Evolutionary conservation across 1,284 basidiomycete species (phyloP), one percentile per base, ranked within the genome.

Genomic region (Microbotryum intermedium): DNA sequence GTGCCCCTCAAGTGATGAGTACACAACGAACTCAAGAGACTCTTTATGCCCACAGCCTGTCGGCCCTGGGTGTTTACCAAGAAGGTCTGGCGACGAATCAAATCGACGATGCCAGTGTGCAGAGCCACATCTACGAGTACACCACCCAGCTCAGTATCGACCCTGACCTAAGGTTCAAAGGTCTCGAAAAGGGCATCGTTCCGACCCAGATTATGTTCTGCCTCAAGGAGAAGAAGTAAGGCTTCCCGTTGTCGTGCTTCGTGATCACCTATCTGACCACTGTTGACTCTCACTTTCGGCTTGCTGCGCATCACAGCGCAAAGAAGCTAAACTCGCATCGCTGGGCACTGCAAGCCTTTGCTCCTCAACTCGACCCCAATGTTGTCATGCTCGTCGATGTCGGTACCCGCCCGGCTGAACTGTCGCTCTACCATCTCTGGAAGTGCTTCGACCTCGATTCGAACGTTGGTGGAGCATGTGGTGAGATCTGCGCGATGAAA

Each of bases 401-500:
- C 23, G 94, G 93, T 2, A 97, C 93, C 0, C 84, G 86, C 81
- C 93, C 93, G 0, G 90, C 88, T 3, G 83, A 86, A 9, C 88
- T 85, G 50, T 86, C 83, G 11, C 92, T 97, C 71, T 97, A 97
- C 74, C 90, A 95, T 72, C 78, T 97, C 9, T 97, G 93, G 93
- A 97, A 97, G 76, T 87, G 63, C 13, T 69, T 69, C 47, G 68
- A 69, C 26, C 50, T 48, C 20, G 46, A 60, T 23, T 55, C 53
- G 18, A 92, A 88, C 68, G 88, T 95, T 20, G 93, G 84, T 6
- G 93, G 93, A 9, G 91, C 92, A 3, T 97, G 92, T 74, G 93
- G 93, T 43, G 93, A 97, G 75, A 95, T 97, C 69, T 86, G 90
- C 0, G 85, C 82, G 1, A 91, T 91, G 77, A 97, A 95, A 74